phyloP scores from a whole-genome alignment of 257 asterid species.

The Primulina huaijiensis region DNA sequence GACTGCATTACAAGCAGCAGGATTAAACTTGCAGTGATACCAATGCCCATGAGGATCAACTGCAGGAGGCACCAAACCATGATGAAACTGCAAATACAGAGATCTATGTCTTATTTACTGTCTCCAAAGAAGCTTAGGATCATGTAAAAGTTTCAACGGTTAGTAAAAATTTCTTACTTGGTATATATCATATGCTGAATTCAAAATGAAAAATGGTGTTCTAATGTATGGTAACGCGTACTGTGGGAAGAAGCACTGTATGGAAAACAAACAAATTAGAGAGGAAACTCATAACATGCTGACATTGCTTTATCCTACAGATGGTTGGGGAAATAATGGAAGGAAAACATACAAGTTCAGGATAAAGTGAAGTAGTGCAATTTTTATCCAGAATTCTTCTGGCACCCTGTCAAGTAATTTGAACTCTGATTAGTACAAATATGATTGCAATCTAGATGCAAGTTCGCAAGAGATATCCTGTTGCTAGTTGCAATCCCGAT shows the following conservation, averaged over 20 bases:
- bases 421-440: slow-evolving; percentile 12
- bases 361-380: slow-evolving; percentile 58
- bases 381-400: slow-evolving; percentile 54
- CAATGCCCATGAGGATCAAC: slow-evolving; percentile 91
- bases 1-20: slow-evolving; percentile 49
- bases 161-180: slow-evolving; percentile 54
- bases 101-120: slow-evolving; percentile 8
- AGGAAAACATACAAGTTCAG: slow-evolving; percentile 48
- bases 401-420: slow-evolving; percentile 51
- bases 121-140: slow-evolving; percentile 9
- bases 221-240: slow-evolving; percentile 59
- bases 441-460: neutral
- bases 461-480: neutral
- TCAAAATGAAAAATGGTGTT: slow-evolving; percentile 82
- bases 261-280: neutral
- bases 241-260: slow-evolving; percentile 97
- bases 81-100: slow-evolving; percentile 56
- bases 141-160: neutral
- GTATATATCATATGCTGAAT: slow-evolving; percentile 84
- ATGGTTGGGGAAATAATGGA: slow-evolving; percentile 13
- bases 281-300: slow-evolving; percentile 4
- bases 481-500: neutral
- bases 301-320: slow-evolving; percentile 17
- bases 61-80: slow-evolving; percentile 79
- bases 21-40: slow-evolving; percentile 73